Evolutionary conservation across 371 early-diverging fungal species (phyloP).

Genomic region (Mortierella sp.): DNA sequence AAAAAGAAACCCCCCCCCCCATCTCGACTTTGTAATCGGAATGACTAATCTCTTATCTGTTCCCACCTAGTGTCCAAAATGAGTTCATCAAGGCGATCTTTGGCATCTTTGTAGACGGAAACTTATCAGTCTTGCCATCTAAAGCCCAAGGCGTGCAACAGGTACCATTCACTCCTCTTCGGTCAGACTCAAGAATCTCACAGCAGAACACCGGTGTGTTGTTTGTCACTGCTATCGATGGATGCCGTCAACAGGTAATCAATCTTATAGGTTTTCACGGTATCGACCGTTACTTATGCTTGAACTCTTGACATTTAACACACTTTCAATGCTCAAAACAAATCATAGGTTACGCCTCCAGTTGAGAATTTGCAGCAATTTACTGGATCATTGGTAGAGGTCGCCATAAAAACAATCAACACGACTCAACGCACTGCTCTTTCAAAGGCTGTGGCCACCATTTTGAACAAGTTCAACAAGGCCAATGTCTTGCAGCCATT

Average conservation of each 20-base stretch:
- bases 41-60: not conserved
- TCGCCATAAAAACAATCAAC: constrained; percentile 61
- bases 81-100: constrained; percentile 63
- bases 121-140: constrained; percentile 48
- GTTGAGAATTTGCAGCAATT: constrained; percentile 64
- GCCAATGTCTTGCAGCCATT: constrained; percentile 58
- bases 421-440: constrained; percentile 58
- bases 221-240: constrained; percentile 69
- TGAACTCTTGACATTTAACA: not conserved
- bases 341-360: constrained; percentile 61
- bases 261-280: not conserved
- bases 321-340: not conserved
- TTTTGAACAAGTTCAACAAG: constrained; percentile 73
- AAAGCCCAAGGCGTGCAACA: constrained; percentile 11
- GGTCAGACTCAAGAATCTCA: constrained; percentile 44
- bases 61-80: constrained; percentile 60
- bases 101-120: constrained; percentile 61
- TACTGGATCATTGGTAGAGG: constrained; percentile 60
- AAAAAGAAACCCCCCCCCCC: too few species aligned
- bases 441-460: constrained; percentile 66
- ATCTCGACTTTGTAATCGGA: not conserved
- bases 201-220: constrained; percentile 64
- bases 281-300: not conserved
- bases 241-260: constrained; percentile 69
- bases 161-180: constrained; percentile 43